A percentile compares a stretch with the other conserved stretches of the same genome.
Conservation (phyloP, 164 flowering plant genomes). For the Euptelea pleiosperma region DNA sequence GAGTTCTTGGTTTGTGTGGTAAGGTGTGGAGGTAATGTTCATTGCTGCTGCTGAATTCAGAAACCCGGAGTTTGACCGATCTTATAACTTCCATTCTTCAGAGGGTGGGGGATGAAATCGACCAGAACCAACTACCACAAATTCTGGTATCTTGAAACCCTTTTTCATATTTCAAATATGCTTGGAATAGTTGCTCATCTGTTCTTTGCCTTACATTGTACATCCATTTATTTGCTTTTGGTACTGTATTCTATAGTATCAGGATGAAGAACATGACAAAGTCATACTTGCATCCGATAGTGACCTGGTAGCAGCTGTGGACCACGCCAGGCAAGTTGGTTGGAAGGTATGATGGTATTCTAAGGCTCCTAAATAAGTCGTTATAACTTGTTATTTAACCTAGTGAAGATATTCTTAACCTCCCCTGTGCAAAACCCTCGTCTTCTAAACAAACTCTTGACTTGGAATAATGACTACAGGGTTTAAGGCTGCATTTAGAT, state of each 20-base stretch:
- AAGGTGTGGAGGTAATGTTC: constrained; percentile 1
- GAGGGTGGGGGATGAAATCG: constrained; percentile 85
- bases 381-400: constrained; percentile 4
- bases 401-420: no score
- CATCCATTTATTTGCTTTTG: constrained; percentile 1
- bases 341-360: constrained; percentile 64
- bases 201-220: neutral
- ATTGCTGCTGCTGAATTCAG: constrained; percentile 32
- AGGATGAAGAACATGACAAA: constrained; percentile 94
- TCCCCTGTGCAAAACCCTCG: no score
- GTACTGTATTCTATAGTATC: constrained; percentile 52
- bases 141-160: constrained; percentile 50
- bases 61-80: constrained; percentile 65
- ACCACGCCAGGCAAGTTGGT: constrained; percentile 85
- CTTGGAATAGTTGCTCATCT: neutral
- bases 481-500: constrained; percentile 78
- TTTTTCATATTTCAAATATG: neutral
- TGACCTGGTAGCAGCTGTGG: constrained; percentile 89
- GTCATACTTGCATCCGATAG: constrained; percentile 79
- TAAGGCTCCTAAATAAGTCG: neutral
- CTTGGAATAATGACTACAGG: constrained; percentile 36
- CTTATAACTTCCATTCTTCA: constrained; percentile 78
- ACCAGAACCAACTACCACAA: constrained; percentile 72
- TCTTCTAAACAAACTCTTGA: no score
- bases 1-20: neutral